Evolutionary conservation across 2,329 filamentous ascomycete genomes (phyloP).

Genomic region (Cercospora janseana): DNA sequence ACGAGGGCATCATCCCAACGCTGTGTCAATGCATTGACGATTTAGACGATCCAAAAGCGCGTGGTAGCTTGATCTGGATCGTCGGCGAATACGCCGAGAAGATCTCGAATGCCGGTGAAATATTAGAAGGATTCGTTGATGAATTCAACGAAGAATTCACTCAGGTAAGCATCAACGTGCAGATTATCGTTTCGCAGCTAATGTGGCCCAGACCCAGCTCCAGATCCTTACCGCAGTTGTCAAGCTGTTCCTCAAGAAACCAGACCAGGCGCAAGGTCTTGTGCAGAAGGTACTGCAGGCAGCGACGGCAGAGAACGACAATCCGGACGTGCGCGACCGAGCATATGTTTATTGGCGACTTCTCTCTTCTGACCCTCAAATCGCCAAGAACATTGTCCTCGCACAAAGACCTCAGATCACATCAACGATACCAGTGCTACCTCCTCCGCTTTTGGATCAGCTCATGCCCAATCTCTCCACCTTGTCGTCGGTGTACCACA

Average conservation of each 20-base stretch:
- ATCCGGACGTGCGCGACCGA: slow-evolving; percentile 93
- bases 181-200: slow-evolving; percentile 27
- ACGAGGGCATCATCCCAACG: slow-evolving; percentile 95
- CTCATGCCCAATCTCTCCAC: slow-evolving; percentile 91
- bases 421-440: slow-evolving; percentile 88
- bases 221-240: slow-evolving; percentile 97
- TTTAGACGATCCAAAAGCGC: slow-evolving; percentile 86
- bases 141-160: slow-evolving; percentile 95
- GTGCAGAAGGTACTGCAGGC: slow-evolving; percentile 93
- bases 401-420: slow-evolving; percentile 93
- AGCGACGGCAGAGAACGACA: slow-evolving; percentile 92
- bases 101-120: slow-evolving; percentile 97
- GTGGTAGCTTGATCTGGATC: slow-evolving; percentile 95
- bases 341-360: slow-evolving; percentile 99
- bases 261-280: slow-evolving; percentile 81
- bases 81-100: slow-evolving; percentile 99
- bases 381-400: slow-evolving; percentile 89
- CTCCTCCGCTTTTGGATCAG: slow-evolving; percentile 78
- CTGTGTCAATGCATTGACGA: slow-evolving; percentile 97
- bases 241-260: slow-evolving; percentile 96
- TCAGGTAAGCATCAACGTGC: slow-evolving; percentile 58
- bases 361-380: slow-evolving; percentile 83
- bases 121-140: slow-evolving; percentile 86
- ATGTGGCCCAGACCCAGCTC: slow-evolving; percentile 72
- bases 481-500: slow-evolving; percentile 96